Evolutionary conservation across 1,284 basidiomycete species (phyloP).

Genomic region (Trametes pubescens): DNA sequence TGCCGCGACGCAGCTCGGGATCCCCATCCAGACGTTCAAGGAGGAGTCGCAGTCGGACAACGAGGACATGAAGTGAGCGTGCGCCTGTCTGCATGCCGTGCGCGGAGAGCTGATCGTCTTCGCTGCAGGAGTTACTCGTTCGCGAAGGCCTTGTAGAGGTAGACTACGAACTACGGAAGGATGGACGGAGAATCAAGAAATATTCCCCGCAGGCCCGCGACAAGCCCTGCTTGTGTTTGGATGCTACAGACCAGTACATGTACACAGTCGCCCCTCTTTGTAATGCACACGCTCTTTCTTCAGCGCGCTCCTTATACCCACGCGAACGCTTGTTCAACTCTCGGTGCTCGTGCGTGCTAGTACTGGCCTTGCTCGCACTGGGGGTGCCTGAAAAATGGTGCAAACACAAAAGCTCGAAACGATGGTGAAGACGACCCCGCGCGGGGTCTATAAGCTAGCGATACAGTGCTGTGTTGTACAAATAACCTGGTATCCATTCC

Average conservation of each 20-base stretch:
- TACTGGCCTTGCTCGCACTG: not conserved
- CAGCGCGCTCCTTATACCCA: not conserved
- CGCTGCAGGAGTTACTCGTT: slow-evolving; percentile 2
- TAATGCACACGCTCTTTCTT: slow-evolving; percentile 5
- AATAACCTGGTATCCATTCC: slow-evolving; percentile 22
- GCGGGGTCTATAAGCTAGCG: slow-evolving; percentile 25
- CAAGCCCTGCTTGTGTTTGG: not conserved
- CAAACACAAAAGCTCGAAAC: too few species aligned
- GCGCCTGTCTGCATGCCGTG: too few species aligned
- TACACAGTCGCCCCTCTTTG: not conserved
- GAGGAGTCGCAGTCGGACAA: slow-evolving; percentile 10
- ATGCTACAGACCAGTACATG: slow-evolving; percentile 1
- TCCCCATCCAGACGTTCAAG: slow-evolving; percentile 11
- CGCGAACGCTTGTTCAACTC: not conserved
- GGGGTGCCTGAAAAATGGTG: not conserved
- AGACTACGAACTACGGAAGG: not conserved
- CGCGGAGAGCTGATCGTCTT: not conserved
- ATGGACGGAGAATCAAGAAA: too few species aligned
- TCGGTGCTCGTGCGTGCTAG: not conserved
- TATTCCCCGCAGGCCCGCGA: not conserved
- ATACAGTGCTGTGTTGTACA: slow-evolving; percentile 25
- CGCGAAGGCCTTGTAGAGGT: slow-evolving; percentile 9
- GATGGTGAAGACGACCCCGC: not conserved
- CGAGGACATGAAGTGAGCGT: slow-evolving; percentile 13
- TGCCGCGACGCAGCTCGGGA: slow-evolving; percentile 2